Percentiles rank a stretch among this genome's conserved stretches.
phyloP scores from a whole-genome alignment of 2,329 filamentous ascomycete species.

The Diplodia scrobiculata region DNA sequence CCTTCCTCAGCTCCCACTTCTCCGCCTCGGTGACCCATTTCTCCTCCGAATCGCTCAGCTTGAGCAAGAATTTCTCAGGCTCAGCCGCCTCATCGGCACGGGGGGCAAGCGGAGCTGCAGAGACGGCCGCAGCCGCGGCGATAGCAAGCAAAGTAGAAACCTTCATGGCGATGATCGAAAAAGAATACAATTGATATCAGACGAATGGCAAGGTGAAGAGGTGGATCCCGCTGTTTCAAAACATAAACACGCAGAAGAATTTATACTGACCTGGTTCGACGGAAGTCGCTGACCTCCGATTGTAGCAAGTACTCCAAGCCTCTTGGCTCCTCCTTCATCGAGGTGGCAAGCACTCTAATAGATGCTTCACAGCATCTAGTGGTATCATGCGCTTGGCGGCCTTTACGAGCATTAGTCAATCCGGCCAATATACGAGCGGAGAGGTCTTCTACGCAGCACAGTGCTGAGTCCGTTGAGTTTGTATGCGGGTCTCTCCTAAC shows the following conservation, averaged over 20 bases:
- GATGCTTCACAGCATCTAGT: conserved; percentile 13
- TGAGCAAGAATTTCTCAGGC: conserved; percentile 14
- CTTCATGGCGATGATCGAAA: not conserved
- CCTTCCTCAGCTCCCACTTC: conserved; percentile 20
- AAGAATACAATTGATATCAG: too few species aligned
- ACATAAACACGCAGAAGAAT: not conserved
- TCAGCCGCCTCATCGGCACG: conserved; percentile 15
- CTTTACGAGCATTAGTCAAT: not conserved
- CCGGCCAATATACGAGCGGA: conserved; percentile 5
- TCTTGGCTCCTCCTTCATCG: conserved; percentile 25
- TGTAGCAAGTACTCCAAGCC: conserved; percentile 1
- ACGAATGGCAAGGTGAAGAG: not conserved
- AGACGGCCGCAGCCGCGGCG: conserved; percentile 15
- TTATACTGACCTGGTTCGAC: not conserved
- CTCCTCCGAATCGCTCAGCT: conserved; percentile 19
- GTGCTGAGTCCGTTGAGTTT: not conserved
- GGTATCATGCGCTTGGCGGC: conserved; percentile 16
- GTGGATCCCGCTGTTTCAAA: not conserved
- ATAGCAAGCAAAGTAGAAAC: conserved; percentile 17
- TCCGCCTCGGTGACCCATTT: conserved; percentile 21
- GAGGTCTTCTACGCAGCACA: not conserved
- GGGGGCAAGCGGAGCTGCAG: conserved; percentile 14
- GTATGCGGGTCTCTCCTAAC: conserved; percentile 21
- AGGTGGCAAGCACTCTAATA: conserved; percentile 6
- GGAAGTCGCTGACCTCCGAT: conserved; percentile 17